phyloP scores from a whole-genome alignment of 1,284 basidiomycete species.

The Moniliophthora roreri region DNA sequence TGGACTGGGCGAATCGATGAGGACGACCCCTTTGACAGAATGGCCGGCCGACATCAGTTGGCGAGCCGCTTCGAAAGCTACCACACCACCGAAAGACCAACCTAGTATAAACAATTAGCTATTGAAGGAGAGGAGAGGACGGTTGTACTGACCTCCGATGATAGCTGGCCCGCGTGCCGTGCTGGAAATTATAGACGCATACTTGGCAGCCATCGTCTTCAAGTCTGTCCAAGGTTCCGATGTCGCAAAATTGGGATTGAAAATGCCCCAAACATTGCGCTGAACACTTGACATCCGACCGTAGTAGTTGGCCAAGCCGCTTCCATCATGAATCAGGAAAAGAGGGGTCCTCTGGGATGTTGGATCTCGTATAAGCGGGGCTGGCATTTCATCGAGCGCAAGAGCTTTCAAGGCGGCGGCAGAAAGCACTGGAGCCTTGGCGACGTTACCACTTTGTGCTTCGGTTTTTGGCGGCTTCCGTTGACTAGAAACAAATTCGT shows the following conservation, averaged over 20 bases:
- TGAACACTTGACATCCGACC: slow-evolving; percentile 44
- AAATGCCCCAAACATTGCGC: slow-evolving; percentile 58
- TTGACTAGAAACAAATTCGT: slow-evolving; percentile 25
- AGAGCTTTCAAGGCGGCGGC: slow-evolving; percentile 18
- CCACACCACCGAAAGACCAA: slow-evolving; percentile 77
- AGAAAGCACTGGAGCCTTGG: background rate
- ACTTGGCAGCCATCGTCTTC: slow-evolving; percentile 52
- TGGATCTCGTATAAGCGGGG: slow-evolving; percentile 38
- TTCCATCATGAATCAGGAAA: slow-evolving; percentile 72
- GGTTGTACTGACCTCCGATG: slow-evolving; percentile 53
- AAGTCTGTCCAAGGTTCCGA: slow-evolving; percentile 46
- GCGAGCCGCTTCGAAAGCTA: slow-evolving; percentile 63
- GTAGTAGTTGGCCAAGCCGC: slow-evolving; percentile 57
- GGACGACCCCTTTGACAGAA: slow-evolving; percentile 52
- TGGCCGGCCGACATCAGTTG: slow-evolving; percentile 44
- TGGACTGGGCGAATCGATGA: slow-evolving; percentile 68
- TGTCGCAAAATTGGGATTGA: slow-evolving; percentile 51
- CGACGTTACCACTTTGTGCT: background rate
- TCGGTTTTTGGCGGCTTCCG: no score
- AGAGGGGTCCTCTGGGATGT: slow-evolving; percentile 36
- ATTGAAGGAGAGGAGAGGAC: background rate
- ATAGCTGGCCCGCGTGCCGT: slow-evolving; percentile 38
- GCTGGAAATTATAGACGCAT: slow-evolving; percentile 41
- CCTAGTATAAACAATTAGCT: slow-evolving; percentile 36
- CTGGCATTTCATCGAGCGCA: slow-evolving; percentile 28